Evolutionary conservation across 176 grass and related monocot species (phyloP), one percentile per base, ranked within the genome.

Genomic region (Panicum miliaceum): DNA sequence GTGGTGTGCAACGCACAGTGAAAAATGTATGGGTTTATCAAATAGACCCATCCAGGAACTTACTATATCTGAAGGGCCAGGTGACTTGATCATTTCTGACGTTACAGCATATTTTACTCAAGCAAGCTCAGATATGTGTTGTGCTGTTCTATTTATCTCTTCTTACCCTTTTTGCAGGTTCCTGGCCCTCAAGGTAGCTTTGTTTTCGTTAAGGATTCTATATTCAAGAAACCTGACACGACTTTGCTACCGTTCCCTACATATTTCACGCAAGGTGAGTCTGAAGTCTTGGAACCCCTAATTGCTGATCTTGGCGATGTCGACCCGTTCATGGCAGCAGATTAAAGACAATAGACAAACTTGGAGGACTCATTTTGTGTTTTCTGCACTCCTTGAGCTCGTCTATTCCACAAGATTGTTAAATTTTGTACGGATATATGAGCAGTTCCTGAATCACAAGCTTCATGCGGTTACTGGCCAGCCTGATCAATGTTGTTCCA

Each of bases 1-100:
- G 97, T 86, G 97, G 91, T 52, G 91, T 88, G 48, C 93, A 96
- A 73, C 82, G 88, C 15, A 99, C 93, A 0, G 91, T 96, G 46
- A 94, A 99, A 84, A 99, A 99, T 89, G 97, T 99, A 41, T 99
- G 97, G 97, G 83, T 96, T 64, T 99, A 99, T 59, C 94, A 96
- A 94, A 94, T 96, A 61, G 93, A 96, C 25, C 96, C 97, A 54
- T 88, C 88, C n/a, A 93, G 97, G 89, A 99, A 99, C 72, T 87
- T 99, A 16, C 89, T 99, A 58, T 96, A 88, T 89, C 80, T 96
- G 68, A 99, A 87, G 89, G 97, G 97, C 75, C 97, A 99, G 93
- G 97, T 99, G 90, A 60, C 46, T 60, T 37, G 29, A 40, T 53
- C 14, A 42, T 68, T 81, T 75, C 50, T 60, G 41, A 68, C 15